Base-by-base conservation (phyloP, 805 yeast species). In the Pichia gijzeniarum region DNA sequence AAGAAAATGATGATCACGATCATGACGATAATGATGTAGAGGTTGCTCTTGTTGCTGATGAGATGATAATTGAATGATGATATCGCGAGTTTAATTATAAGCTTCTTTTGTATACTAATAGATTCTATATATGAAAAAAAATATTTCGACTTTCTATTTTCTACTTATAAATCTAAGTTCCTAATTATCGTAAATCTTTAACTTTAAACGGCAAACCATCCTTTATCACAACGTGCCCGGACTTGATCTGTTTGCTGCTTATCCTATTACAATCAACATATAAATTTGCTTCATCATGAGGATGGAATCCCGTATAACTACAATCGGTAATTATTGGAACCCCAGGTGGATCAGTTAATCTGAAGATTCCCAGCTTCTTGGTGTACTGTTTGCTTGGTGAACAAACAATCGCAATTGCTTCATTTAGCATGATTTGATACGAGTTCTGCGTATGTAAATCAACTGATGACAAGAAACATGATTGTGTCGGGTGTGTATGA, bases 401-500 rank as follows among this genome's bases (percentile, higher is more conserved):
- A 54, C 83, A 76, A 1, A 80, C 87, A 25, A 81, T 70, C 13
- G 86, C 86, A 27, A 80, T 71, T 0, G 85, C 80, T 57, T 80
- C 87, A 22, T 82, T 80, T 14, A 80, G 64, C 86, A 80, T 80
- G 41, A 79, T 69, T 61, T 80, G 87, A 58, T 81, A 81, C 3
- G 83, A 74, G 49, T 74, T 76, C 50, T 80, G 86, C 2, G 86
- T 80, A 60, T 81, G 87, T 43, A 80, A 61, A 55, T 80, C 87
- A 38, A 80, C 76, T 0, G 84, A 77, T 12, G 82, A 76, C 59
- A 80, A 60, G 57, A 80, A 80, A 51, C 87, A 80, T n/a, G 83
- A 67, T 57, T 80, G 87, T 10, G 85, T 76, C 5, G 87, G 87
- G 57, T 80, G 87, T 9, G 86, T 81, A 58, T 80, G 87, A 43